Percentiles rank a stretch among this genome's conserved stretches.
phyloP scores from a whole-genome alignment of 192 early-diverging fungal species.

The Pilobolus umbonatus region DNA sequence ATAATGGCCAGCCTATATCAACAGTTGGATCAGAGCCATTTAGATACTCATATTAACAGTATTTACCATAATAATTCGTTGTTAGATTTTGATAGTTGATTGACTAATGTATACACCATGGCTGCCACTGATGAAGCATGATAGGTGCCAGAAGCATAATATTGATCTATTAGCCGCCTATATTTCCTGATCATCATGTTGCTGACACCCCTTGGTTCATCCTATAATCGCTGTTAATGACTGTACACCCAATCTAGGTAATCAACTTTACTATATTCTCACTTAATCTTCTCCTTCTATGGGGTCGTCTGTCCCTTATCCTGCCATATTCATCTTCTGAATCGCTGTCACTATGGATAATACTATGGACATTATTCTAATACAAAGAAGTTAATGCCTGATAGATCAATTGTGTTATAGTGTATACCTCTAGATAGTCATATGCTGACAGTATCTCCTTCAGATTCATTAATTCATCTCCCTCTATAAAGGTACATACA shows the following conservation, averaged over 20 bases:
- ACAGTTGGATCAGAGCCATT: background rate
- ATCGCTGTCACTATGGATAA: conserved; percentile 20
- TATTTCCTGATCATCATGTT: background rate
- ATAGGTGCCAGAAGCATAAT: conserved; percentile 79
- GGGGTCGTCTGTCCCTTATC: conserved; percentile 20
- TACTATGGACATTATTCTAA: too few relatives aligned
- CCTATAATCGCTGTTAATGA: background rate
- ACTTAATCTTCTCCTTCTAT: conserved; percentile 43
- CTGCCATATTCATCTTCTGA: conserved; percentile 32
- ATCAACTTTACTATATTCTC: conserved; percentile 18
- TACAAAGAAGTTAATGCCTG: too few relatives aligned
- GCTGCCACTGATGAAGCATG: conserved; percentile 71
- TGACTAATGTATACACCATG: conserved; percentile 66
- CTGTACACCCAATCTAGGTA: background rate
- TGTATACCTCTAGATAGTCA: too few relatives aligned
- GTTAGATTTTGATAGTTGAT: conserved; percentile 65
- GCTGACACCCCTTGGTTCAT: background rate
- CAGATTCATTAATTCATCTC: conserved; percentile 24
- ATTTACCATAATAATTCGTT: conserved; percentile 81
- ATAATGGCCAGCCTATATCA: conserved; percentile 78
- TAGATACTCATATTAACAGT: conserved; percentile 30
- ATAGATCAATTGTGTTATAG: too few relatives aligned
- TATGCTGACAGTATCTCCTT: conserved; percentile 35
- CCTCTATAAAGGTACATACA: conserved; percentile 59
- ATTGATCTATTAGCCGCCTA: conserved; percentile 52